Evolutionary conservation across 805 yeast genomes (phyloP).

Genomic region (Scheffersomyces amazonensis): DNA sequence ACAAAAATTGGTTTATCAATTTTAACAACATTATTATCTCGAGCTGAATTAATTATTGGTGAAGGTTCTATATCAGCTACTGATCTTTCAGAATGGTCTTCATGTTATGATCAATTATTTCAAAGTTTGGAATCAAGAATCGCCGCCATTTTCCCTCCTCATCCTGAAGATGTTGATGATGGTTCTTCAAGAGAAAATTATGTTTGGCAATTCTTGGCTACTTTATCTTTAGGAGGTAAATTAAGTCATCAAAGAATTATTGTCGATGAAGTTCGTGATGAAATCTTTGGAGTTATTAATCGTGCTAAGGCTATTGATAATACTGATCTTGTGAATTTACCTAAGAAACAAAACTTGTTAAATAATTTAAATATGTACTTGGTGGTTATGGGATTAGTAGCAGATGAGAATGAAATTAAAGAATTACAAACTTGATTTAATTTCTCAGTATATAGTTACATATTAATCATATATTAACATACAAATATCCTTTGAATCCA

Average conservation of each 20-base stretch:
- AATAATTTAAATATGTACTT: slow-evolving; percentile 85
- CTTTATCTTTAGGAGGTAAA: slow-evolving; percentile 87
- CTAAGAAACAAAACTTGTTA: slow-evolving; percentile 56
- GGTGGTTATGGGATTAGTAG: slow-evolving; percentile 94
- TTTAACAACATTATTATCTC: slow-evolving; percentile 83
- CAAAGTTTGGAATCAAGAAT: slow-evolving; percentile 75
- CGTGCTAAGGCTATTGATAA: slow-evolving; percentile 64
- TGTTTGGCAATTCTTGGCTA: slow-evolving; percentile 96
- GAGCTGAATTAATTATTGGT: slow-evolving; percentile 89
- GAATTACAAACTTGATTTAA: slow-evolving; percentile 47
- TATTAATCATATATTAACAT: no score
- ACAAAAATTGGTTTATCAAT: slow-evolving; percentile 82
- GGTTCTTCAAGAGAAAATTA: slow-evolving; percentile 58
- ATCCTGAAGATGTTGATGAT: slow-evolving; percentile 48
- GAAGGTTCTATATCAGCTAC: slow-evolving; percentile 60
- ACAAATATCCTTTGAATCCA: no score
- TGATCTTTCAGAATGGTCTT: slow-evolving; percentile 68
- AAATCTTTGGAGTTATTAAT: slow-evolving; percentile 83
- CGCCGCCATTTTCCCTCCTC: slow-evolving; percentile 78
- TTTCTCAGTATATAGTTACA: no score
- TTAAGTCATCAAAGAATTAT: slow-evolving; percentile 88
- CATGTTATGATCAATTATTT: slow-evolving; percentile 79
- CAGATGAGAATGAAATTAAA: slow-evolving; percentile 83
- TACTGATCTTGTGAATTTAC: slow-evolving; percentile 43
- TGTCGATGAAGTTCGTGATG: slow-evolving; percentile 91